Conservation (phyloP, 306 rosid species). For the Gastrolobium villosum region DNA sequence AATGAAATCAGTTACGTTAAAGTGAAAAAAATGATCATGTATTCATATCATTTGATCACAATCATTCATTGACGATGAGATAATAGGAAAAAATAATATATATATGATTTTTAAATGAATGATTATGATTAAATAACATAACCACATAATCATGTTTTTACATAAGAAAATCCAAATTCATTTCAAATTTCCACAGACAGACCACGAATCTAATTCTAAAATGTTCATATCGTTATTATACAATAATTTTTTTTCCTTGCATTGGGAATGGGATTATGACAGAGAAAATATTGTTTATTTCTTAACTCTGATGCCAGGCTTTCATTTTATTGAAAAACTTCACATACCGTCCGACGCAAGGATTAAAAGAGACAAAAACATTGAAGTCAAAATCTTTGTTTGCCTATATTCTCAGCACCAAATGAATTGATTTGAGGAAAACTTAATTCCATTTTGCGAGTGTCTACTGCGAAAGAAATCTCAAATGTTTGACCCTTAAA, state of each 20-base stretch:
- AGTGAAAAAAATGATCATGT: too few species aligned
- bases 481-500: slow-evolving; percentile 23
- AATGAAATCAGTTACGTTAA: too few species aligned
- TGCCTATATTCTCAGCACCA: slow-evolving; percentile 32
- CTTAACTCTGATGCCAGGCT: background rate
- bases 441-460: slow-evolving; percentile 8
- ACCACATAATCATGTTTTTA: too few species aligned
- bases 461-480: slow-evolving; percentile 28
- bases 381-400: slow-evolving; percentile 40
- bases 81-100: too few species aligned
- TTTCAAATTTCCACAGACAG: background rate
- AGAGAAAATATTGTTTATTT: background rate
- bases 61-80: too few species aligned
- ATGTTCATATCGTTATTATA: background rate
- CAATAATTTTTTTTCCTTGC: background rate
- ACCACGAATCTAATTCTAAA: background rate
- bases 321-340: slow-evolving; percentile 9
- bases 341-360: background rate
- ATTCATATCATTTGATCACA: too few species aligned
- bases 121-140: too few species aligned
- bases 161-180: too few species aligned
- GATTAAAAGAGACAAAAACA: slow-evolving; percentile 12
- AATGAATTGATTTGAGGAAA: slow-evolving; percentile 24
- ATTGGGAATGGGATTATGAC: slow-evolving; percentile 1
- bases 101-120: too few species aligned